Conservation (phyloP, 108 stramenopile species). For the Fragilaria radians region DNA sequence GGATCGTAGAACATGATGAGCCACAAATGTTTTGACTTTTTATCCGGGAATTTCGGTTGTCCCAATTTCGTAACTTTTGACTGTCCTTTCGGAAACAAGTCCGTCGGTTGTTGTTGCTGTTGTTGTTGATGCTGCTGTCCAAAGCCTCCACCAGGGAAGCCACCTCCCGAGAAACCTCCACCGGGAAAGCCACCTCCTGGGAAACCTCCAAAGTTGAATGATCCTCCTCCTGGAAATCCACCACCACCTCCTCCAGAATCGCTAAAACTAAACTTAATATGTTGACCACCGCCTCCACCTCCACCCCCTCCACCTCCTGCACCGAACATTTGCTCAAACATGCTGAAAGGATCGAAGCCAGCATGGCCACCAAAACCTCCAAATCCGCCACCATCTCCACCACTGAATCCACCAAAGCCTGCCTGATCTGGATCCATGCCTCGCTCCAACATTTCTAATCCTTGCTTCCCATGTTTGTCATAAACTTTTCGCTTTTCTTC, state of each 20-base stretch:
- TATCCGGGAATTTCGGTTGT: slow-evolving; percentile 63
- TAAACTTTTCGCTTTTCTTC: slow-evolving; percentile 79
- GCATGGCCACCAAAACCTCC: slow-evolving; percentile 23
- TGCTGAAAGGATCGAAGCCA: slow-evolving; percentile 47
- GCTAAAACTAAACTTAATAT: slow-evolving; percentile 8
- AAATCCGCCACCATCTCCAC: slow-evolving; percentile 23
- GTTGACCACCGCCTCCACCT: background rate
- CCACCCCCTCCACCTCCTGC: slow-evolving; percentile 19
- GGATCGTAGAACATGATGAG: slow-evolving; percentile 59
- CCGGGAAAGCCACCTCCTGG: slow-evolving; percentile 20
- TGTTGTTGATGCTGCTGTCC: slow-evolving; percentile 7
- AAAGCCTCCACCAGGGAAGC: slow-evolving; percentile 19
- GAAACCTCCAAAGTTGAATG: slow-evolving; percentile 8
- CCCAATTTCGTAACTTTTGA: slow-evolving; percentile 56
- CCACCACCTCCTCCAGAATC: slow-evolving; percentile 17
- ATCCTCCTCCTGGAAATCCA: slow-evolving; percentile 26
- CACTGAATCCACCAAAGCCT: slow-evolving; percentile 45
- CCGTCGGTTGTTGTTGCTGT: slow-evolving; percentile 17
- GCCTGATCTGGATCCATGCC: slow-evolving; percentile 63
- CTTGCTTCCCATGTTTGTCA: slow-evolving; percentile 76
- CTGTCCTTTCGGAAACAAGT: slow-evolving; percentile 52
- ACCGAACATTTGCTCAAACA: slow-evolving; percentile 68
- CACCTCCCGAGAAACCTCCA: slow-evolving; percentile 20
- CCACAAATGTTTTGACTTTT: slow-evolving; percentile 61
- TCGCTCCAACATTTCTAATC: slow-evolving; percentile 57